phyloP scores from a whole-genome alignment of 129 eudicot genomes.

The Mikania micrantha region DNA sequence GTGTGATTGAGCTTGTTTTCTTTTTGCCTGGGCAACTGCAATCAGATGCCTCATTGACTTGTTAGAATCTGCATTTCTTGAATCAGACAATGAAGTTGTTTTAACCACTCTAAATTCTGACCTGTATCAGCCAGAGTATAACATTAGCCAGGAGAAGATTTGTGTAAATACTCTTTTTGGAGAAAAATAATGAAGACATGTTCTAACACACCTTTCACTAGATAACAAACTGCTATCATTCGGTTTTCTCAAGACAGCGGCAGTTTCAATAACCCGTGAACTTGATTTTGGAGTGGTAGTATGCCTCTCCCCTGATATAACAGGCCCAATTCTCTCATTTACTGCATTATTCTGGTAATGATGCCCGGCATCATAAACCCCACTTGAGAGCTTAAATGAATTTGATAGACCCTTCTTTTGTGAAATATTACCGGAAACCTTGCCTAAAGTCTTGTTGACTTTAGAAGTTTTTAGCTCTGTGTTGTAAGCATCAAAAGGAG shows the following conservation, averaged over 20 bases:
- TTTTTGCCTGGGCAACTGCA: constrained; percentile 92
- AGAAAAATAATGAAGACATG: neutral
- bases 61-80: constrained; percentile 41
- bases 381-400: constrained; percentile 22
- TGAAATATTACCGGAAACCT: constrained; percentile 30
- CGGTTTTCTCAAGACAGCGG: constrained; percentile 25
- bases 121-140: constrained; percentile 30
- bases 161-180: neutral
- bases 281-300: constrained; percentile 42
- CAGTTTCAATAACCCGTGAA: constrained; percentile 31
- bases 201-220: constrained; percentile 41
- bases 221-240: constrained; percentile 21
- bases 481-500: constrained; percentile 37
- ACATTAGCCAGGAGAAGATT: constrained; percentile 15
- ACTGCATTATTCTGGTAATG: constrained; percentile 27
- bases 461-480: constrained; percentile 27
- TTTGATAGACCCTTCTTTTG: constrained; percentile 44
- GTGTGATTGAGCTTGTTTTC: constrained; percentile 62
- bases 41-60: constrained; percentile 74
- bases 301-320: constrained; percentile 41
- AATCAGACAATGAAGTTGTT: constrained; percentile 27
- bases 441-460: constrained; percentile 30
- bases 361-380: constrained; percentile 28
- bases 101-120: constrained; percentile 40
- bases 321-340: constrained; percentile 43